Conservation (phyloP, 2,329 filamentous ascomycete species). For the Zasmidium angulare region DNA sequence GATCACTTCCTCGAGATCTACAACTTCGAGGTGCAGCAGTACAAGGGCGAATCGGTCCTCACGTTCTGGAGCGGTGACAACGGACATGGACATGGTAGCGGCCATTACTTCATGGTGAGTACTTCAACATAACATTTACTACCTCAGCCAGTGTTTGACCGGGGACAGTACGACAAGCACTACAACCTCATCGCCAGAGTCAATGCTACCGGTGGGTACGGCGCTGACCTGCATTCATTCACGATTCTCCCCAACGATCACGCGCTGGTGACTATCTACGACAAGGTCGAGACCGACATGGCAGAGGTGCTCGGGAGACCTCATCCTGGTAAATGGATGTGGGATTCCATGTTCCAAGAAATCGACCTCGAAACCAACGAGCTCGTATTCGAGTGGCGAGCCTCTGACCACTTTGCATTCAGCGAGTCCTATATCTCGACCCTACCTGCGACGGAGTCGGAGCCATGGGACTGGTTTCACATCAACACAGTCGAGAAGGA, state of each 20-base stretch:
- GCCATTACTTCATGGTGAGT: conserved; percentile 49
- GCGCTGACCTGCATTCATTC: conserved; percentile 45
- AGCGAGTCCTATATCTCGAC: conserved; percentile 41
- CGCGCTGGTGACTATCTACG: conserved; percentile 43
- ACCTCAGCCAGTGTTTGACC: background rate
- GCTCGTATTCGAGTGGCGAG: conserved; percentile 58
- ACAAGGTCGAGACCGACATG: conserved; percentile 20
- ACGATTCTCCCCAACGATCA: conserved; percentile 40
- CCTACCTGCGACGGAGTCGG: conserved; percentile 39
- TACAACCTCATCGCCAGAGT: conserved; percentile 39
- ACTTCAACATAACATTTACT: background rate
- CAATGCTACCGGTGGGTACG: conserved; percentile 36
- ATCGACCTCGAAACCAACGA: conserved; percentile 53
- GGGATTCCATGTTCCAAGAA: conserved; percentile 34
- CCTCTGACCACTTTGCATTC: conserved; percentile 52
- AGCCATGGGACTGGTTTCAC: conserved; percentile 56
- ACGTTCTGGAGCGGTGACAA: conserved; percentile 52
- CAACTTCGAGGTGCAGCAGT: conserved; percentile 47
- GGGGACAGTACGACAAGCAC: conserved; percentile 22
- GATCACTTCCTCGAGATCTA: conserved; percentile 39
- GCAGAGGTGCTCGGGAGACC: background rate
- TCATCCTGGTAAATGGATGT: conserved; percentile 28
- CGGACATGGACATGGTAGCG: conserved; percentile 48
- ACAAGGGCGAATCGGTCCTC: conserved; percentile 45
- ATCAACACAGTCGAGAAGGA: conserved; percentile 58